Percentiles rank a stretch among this genome's conserved stretches.
These are phyloP conservation scores for Penicillium maclennaniae DNA, from an alignment of 495 filamentous ascomycete genomes.

Conservation along the genomic window DNA sequence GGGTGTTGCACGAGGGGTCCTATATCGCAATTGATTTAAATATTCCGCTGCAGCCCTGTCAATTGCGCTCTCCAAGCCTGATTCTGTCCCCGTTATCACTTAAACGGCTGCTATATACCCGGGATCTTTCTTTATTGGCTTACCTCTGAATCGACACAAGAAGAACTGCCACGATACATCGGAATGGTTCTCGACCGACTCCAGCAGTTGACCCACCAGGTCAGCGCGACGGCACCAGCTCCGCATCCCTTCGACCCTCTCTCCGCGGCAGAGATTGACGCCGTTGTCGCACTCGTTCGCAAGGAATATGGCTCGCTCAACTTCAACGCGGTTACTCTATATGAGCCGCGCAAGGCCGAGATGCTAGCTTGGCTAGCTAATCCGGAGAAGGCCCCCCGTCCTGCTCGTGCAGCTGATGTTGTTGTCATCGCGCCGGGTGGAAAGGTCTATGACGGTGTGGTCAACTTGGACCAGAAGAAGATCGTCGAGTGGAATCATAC, in stretches of 20 bases:
- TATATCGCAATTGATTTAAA: neutral
- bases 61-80: neutral
- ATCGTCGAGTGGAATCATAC: constrained; percentile 73
- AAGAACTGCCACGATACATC: neutral
- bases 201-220: constrained; percentile 62
- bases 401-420: constrained; percentile 73
- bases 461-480: constrained; percentile 69
- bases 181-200: constrained; percentile 65
- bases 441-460: constrained; percentile 80
- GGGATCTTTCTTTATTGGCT: neutral
- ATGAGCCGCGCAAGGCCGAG: constrained; percentile 81
- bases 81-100: neutral
- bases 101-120: neutral
- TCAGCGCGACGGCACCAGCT: constrained; percentile 51
- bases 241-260: constrained; percentile 88
- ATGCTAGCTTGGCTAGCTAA: constrained; percentile 79
- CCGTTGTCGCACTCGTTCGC: constrained; percentile 63
- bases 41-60: neutral
- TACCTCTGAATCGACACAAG: neutral
- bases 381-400: constrained; percentile 57
- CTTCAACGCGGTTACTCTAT: constrained; percentile 88
- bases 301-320: constrained; percentile 67
- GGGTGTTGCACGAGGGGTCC: neutral
- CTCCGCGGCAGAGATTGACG: constrained; percentile 70
- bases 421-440: constrained; percentile 79